Conservation (phyloP, 2,329 filamentous ascomycete species). For the Drechslerella coelobrocha region DNA sequence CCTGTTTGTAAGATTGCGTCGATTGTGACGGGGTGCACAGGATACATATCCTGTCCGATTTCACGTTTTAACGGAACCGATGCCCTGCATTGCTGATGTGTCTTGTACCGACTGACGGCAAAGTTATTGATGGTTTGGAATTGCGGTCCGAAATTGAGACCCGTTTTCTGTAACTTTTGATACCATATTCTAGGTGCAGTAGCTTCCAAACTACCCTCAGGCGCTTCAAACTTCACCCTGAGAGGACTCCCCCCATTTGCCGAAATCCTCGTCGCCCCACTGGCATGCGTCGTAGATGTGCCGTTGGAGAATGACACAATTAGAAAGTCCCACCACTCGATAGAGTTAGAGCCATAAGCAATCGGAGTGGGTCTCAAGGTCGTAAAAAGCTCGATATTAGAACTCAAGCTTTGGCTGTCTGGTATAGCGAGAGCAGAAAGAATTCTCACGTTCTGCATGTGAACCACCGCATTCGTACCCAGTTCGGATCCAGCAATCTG, state of each 20-base stretch:
- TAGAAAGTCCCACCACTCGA: slow-evolving; percentile 24
- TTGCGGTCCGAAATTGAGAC: slow-evolving; percentile 51
- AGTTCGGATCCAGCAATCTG: neutral
- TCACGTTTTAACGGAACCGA: slow-evolving; percentile 26
- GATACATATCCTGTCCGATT: slow-evolving; percentile 38
- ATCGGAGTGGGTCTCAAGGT: slow-evolving; percentile 16
- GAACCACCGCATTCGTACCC: neutral
- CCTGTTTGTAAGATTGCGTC: slow-evolving; percentile 53
- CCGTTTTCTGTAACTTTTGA: slow-evolving; percentile 35
- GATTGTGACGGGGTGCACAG: slow-evolving; percentile 53
- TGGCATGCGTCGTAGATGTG: slow-evolving; percentile 12
- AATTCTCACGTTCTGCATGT: slow-evolving; percentile 56
- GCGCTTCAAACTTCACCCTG: slow-evolving; percentile 56
- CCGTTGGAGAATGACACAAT: slow-evolving; percentile 33
- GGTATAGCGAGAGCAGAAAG: slow-evolving; percentile 56
- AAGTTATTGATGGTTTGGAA: slow-evolving; percentile 51
- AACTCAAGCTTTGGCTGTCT: slow-evolving; percentile 53
- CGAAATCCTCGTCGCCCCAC: neutral
- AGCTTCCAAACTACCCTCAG: slow-evolving; percentile 55
- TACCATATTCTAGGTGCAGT: slow-evolving; percentile 50
- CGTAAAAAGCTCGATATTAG: slow-evolving; percentile 14
- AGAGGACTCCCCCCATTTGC: no score
- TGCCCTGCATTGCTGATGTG: slow-evolving; percentile 17
- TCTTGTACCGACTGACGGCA: slow-evolving; percentile 32
- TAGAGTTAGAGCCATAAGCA: slow-evolving; percentile 1